phyloP scores from a whole-genome alignment of 2,329 filamentous ascomycete species.

The Aspergillus novofumigatus region DNA sequence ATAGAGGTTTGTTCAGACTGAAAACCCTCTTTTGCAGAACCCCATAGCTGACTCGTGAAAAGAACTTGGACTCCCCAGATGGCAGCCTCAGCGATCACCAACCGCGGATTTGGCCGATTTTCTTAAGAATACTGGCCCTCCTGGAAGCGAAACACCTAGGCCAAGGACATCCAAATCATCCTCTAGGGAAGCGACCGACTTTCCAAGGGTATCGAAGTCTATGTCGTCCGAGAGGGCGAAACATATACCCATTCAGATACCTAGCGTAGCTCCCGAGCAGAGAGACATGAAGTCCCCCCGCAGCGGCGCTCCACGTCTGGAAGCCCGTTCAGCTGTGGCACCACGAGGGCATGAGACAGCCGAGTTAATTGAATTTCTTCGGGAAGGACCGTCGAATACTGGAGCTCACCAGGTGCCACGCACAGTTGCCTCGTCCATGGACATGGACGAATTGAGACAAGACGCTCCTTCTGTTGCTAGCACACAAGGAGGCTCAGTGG shows the following conservation, averaged over 20 bases:
- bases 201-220: slow-evolving; percentile 14
- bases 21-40: neutral
- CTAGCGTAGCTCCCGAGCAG: slow-evolving; percentile 12
- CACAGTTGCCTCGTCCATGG: slow-evolving; percentile 81
- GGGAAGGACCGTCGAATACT: slow-evolving; percentile 69
- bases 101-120: slow-evolving; percentile 38
- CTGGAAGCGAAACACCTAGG: slow-evolving; percentile 20
- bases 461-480: slow-evolving; percentile 37
- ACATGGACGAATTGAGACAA: slow-evolving; percentile 65
- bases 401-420: slow-evolving; percentile 71
- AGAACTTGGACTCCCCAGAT: slow-evolving; percentile 33
- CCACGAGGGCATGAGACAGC: slow-evolving; percentile 65
- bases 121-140: slow-evolving; percentile 33
- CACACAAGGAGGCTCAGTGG: slow-evolving; percentile 50
- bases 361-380: slow-evolving; percentile 93
- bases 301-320: slow-evolving; percentile 48
- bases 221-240: slow-evolving; percentile 23
- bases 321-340: slow-evolving; percentile 67
- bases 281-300: slow-evolving; percentile 19
- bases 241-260: slow-evolving; percentile 20
- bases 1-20: slow-evolving; percentile 57
- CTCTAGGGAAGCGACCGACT: slow-evolving; percentile 15
- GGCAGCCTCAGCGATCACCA: slow-evolving; percentile 28
- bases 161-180: slow-evolving; percentile 19
- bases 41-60: slow-evolving; percentile 2